Percentiles rank a stretch among this genome's conserved stretches.
Evolutionary conservation across 73 alveolate species (phyloP).

Genomic region (Tetrahymena thermophila): DNA sequence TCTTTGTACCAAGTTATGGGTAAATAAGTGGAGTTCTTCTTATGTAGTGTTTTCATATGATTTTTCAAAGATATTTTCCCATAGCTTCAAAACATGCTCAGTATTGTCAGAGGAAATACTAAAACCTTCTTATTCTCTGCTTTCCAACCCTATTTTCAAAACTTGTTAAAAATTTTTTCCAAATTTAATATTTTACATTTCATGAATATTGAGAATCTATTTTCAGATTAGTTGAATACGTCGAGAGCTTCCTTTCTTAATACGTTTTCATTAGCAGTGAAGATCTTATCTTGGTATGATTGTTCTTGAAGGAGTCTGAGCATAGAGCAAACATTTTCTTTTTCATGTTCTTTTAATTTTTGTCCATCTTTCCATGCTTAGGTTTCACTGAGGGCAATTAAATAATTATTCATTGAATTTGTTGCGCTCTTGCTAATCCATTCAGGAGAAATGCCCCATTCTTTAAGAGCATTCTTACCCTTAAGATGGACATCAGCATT

Average conservation of each 20-base stretch:
- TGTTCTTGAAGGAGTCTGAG: not conserved
- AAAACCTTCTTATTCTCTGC: not conserved
- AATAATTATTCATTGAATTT: not conserved
- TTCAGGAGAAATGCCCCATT: not conserved
- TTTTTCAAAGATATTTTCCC: not conserved
- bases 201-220: not conserved
- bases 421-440: not conserved
- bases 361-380: not conserved
- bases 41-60: not conserved
- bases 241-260: not conserved
- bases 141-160: not conserved
- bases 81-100: not conserved
- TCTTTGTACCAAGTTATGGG: not conserved
- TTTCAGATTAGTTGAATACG: not conserved
- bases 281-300: not conserved
- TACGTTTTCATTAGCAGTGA: not conserved
- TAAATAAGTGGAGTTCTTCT: not conserved
- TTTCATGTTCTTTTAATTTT: not conserved
- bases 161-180: not conserved
- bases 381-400: not conserved
- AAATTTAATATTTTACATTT: not conserved
- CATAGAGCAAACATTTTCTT: not conserved
- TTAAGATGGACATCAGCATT: not conserved
- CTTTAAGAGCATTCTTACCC: not conserved
- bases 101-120: not conserved